These are phyloP conservation scores for Endothia cerciana DNA, from an alignment of 2,329 filamentous ascomycete genomes.

Conservation along the genomic window DNA sequence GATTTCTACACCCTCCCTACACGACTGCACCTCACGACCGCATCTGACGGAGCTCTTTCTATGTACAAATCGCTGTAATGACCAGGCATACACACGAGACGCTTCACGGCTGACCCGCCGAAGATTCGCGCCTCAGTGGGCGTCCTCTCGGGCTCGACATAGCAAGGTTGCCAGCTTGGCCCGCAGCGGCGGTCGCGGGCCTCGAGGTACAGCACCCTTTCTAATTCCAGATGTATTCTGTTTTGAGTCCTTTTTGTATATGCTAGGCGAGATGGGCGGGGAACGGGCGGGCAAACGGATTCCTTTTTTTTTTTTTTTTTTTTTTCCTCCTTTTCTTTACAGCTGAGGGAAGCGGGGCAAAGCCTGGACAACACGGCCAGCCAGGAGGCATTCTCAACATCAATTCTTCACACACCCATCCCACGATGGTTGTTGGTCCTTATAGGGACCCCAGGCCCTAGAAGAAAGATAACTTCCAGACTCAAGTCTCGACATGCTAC, in stretches of 20 bases:
- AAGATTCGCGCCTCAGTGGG: not conserved
- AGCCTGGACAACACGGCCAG: not conserved
- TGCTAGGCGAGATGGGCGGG: not conserved
- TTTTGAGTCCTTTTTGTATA: not conserved
- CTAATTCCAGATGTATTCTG: not conserved
- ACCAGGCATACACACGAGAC: slow-evolving; percentile 2
- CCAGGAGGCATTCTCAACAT: not conserved
- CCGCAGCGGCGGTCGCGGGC: not conserved
- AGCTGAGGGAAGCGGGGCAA: slow-evolving; percentile 1
- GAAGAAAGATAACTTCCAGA: not conserved
- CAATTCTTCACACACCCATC: not conserved
- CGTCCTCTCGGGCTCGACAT: not conserved
- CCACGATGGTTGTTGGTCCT: not conserved
- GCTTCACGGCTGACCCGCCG: slow-evolving; percentile 9
- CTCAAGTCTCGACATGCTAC: not conserved
- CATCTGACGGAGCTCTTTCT: slow-evolving; percentile 16
- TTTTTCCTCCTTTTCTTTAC: not conserved
- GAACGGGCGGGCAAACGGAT: not conserved
- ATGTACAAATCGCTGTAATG: slow-evolving; percentile 7
- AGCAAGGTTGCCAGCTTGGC: not conserved
- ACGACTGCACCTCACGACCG: slow-evolving; percentile 9
- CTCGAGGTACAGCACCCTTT: not conserved
- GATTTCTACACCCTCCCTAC: not conserved
- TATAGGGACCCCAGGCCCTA: not conserved
- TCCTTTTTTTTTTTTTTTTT: not conserved